phyloP scores from a whole-genome alignment of 306 rosid species.

The Cucumis hystrix region DNA sequence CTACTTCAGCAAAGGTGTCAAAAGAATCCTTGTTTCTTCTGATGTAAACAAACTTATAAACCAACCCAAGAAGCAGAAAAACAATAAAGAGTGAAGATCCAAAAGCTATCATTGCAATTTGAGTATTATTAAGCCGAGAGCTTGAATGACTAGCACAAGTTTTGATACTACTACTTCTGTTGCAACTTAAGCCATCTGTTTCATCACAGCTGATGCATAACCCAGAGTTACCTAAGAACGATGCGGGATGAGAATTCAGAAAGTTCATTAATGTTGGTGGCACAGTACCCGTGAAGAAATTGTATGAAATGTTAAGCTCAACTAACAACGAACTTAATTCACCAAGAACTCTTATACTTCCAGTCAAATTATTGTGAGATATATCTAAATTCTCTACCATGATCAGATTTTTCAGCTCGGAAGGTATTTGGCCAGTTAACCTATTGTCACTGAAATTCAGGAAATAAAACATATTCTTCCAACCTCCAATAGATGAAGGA shows the following conservation, averaged over 20 bases:
- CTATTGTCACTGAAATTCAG: slow-evolving; percentile 70
- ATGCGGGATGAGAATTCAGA: slow-evolving; percentile 24
- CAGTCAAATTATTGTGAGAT: slow-evolving; percentile 67
- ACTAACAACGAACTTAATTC: slow-evolving; percentile 23
- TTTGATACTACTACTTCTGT: slow-evolving; percentile 14
- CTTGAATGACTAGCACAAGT: slow-evolving; percentile 28
- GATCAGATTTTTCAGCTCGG: slow-evolving; percentile 27
- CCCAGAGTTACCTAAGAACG: slow-evolving; percentile 47
- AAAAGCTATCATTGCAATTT: slow-evolving; percentile 36
- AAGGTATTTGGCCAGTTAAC: slow-evolving; percentile 52
- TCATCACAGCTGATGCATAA: slow-evolving; percentile 39
- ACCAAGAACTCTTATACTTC: slow-evolving; percentile 34
- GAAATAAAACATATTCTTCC: slow-evolving; percentile 29
- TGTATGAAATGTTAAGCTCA: slow-evolving; percentile 44
- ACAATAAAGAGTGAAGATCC: slow-evolving; percentile 37
- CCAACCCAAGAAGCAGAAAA: slow-evolving; percentile 24
- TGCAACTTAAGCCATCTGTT: slow-evolving; percentile 24
- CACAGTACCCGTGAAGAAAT: slow-evolving; percentile 47
- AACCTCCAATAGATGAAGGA: slow-evolving; percentile 43
- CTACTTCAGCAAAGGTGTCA: slow-evolving; percentile 17
- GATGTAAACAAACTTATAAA: slow-evolving; percentile 11
- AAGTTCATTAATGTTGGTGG: slow-evolving; percentile 39
- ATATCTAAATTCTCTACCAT: slow-evolving; percentile 34
- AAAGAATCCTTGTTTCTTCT: slow-evolving; percentile 22
- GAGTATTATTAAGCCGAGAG: slow-evolving; percentile 20